A percentile compares a stretch with the other conserved stretches of the same genome.
These are phyloP conservation scores for Yarrowia osloensis DNA, from an alignment of 805 yeast genomes.

Conservation along the genomic window DNA sequence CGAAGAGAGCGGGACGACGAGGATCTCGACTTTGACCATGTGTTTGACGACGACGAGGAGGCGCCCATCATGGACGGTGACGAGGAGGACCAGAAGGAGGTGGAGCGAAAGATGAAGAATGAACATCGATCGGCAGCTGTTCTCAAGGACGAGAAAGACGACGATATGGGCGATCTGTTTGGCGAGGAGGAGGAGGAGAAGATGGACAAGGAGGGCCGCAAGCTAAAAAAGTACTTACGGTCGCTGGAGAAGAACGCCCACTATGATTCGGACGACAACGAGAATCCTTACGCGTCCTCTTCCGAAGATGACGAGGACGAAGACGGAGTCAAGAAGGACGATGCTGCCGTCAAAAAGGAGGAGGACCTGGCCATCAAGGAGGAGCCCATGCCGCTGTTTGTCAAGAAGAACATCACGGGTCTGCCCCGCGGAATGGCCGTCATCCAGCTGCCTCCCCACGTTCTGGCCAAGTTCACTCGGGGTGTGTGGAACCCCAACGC, in stretches of 20 bases:
- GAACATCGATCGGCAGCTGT: slow-evolving; percentile 64
- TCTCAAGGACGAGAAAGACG: slow-evolving; percentile 62
- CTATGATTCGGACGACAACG: slow-evolving; percentile 76
- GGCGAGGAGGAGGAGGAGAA: slow-evolving; percentile 63
- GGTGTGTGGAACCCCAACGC: slow-evolving; percentile 83
- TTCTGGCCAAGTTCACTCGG: slow-evolving; percentile 65
- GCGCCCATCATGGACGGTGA: slow-evolving; percentile 96
- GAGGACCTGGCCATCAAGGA: slow-evolving; percentile 42
- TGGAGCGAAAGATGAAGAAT: slow-evolving; percentile 56
- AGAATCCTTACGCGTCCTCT: slow-evolving; percentile 75
- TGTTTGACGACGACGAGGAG: slow-evolving; percentile 97
- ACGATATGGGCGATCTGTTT: slow-evolving; percentile 52
- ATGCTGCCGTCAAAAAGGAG: slow-evolving; percentile 17
- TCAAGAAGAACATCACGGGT: slow-evolving; percentile 46
- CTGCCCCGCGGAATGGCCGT: slow-evolving; percentile 57
- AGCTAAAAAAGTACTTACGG: slow-evolving; percentile 76
- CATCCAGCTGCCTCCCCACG: slow-evolving; percentile 62
- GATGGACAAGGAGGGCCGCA: slow-evolving; percentile 88
- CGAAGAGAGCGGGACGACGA: slow-evolving; percentile 78
- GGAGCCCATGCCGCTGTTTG: slow-evolving; percentile 42
- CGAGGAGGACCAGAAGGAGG: slow-evolving; percentile 90
- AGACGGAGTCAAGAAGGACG: slow-evolving; percentile 38
- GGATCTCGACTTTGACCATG: slow-evolving; percentile 92
- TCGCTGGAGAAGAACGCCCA: slow-evolving; percentile 84
- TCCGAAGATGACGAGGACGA: slow-evolving; percentile 51